Conservation (phyloP, 345 rosid species). For the Euphorbia lathyris region DNA sequence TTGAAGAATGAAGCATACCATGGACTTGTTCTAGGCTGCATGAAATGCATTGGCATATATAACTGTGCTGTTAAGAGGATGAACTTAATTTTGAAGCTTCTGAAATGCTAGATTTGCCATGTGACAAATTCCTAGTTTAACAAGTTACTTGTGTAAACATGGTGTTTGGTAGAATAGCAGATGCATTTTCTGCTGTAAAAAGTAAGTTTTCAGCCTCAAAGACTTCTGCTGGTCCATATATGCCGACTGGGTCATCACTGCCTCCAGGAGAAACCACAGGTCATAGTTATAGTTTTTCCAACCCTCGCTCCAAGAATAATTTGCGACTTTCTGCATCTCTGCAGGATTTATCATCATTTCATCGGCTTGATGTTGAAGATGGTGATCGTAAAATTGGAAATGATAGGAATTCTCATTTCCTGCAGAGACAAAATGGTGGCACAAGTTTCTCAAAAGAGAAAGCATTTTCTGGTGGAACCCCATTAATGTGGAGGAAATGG, state of each 20-base stretch:
- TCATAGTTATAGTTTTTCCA: conserved; percentile 34
- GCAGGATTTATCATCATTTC: conserved; percentile 74
- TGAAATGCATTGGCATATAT: not conserved
- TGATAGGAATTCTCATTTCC: conserved; percentile 34
- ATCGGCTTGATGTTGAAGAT: conserved; percentile 54
- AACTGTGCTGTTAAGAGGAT: not conserved
- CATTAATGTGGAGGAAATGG: conserved; percentile 56
- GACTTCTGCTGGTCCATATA: conserved; percentile 41
- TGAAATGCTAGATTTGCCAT: not conserved
- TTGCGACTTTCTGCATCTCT: conserved; percentile 80
- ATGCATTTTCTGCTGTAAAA: conserved; percentile 39
- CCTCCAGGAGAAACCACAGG: conserved; percentile 36
- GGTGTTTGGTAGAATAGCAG: conserved; percentile 62
- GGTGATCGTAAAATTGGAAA: conserved; percentile 38
- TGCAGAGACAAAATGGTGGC: conserved; percentile 49
- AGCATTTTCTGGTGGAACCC: conserved; percentile 43
- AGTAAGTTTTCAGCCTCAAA: conserved; percentile 36
- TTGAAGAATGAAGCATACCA: not conserved
- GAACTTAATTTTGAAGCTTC: not conserved
- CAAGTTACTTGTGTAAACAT: conserved; percentile 26
- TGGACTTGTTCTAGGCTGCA: not conserved
- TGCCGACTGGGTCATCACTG: conserved; percentile 43
- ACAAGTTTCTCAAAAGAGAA: conserved; percentile 88
- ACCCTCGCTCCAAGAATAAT: conserved; percentile 46
- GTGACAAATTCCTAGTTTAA: not conserved